These are phyloP conservation scores for Antrodiella citrinella DNA, from an alignment of 768 basidiomycete species.

Conservation along the genomic window DNA sequence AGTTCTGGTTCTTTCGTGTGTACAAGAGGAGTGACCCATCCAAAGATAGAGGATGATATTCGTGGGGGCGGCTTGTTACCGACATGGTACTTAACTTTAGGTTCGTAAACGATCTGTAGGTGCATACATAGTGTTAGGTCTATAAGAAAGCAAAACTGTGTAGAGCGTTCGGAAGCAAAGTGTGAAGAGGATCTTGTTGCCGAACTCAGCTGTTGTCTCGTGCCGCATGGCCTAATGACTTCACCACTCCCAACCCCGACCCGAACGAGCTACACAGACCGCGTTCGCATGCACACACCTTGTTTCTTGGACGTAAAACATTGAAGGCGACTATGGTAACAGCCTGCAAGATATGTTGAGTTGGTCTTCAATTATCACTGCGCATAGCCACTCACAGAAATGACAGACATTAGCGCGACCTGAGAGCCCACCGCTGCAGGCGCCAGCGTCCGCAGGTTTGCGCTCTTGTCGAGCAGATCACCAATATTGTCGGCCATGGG, in stretches of 20 bases:
- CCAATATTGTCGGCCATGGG: constrained; percentile 17
- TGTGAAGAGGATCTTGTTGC: too few relatives aligned
- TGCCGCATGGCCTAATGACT: not conserved
- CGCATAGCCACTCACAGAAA: constrained; percentile 52
- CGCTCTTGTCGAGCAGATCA: constrained; percentile 19
- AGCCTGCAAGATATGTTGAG: constrained; percentile 29
- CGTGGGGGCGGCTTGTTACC: constrained; percentile 71
- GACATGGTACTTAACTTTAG: constrained; percentile 86
- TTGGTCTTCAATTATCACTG: not conserved
- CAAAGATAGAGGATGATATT: constrained; percentile 75
- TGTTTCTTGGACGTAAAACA: constrained; percentile 81
- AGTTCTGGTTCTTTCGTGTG: constrained; percentile 85
- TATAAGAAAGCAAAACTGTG: too few relatives aligned
- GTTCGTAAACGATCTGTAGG: constrained; percentile 77
- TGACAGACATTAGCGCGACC: constrained; percentile 59
- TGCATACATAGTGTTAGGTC: not conserved
- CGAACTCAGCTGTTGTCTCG: too few relatives aligned
- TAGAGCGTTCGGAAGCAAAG: too few relatives aligned
- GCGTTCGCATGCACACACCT: constrained; percentile 34
- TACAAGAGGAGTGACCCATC: constrained; percentile 85
- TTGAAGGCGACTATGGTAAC: constrained; percentile 75
- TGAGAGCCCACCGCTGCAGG: constrained; percentile 77
- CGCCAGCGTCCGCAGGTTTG: constrained; percentile 53
- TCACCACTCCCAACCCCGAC: not conserved
- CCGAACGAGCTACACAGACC: not conserved